Percentiles rank a stretch among this genome's conserved stretches.
Conservation (phyloP, 768 basidiomycete species). For the Trametes sanguinea region DNA sequence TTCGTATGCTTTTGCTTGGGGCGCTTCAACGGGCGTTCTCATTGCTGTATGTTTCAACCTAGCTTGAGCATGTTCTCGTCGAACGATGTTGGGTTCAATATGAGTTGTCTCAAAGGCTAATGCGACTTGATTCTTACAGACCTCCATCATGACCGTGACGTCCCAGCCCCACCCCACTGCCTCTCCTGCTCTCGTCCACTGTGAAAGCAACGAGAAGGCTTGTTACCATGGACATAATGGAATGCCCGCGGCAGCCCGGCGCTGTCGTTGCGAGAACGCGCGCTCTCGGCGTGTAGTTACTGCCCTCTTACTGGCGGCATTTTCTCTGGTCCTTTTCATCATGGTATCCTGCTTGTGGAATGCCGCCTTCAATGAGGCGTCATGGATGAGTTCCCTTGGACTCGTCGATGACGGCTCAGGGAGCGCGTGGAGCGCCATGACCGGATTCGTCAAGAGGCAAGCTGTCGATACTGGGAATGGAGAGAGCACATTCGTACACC, state of each 20-base stretch:
- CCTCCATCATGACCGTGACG: slow-evolving; percentile 9
- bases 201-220: slow-evolving; percentile 12
- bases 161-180: slow-evolving; percentile 10
- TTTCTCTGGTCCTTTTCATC: slow-evolving; percentile 3
- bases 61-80: too few relatives aligned
- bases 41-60: too few relatives aligned
- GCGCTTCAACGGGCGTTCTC: too few relatives aligned
- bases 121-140: too few relatives aligned
- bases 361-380: slow-evolving; percentile 12
- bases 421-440: slow-evolving; percentile 15
- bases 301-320: not conserved
- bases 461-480: slow-evolving; percentile 2
- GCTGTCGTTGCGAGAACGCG: slow-evolving; percentile 12
- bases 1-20: too few relatives aligned
- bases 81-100: too few relatives aligned
- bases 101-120: too few relatives aligned
- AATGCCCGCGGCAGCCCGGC: not conserved
- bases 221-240: slow-evolving; percentile 5
- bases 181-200: not conserved
- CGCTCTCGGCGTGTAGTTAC: slow-evolving; percentile 7
- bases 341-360: slow-evolving; percentile 11
- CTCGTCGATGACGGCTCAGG: slow-evolving; percentile 12
- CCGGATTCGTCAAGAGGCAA: slow-evolving; percentile 20
- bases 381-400: slow-evolving; percentile 13
- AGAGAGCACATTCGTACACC: slow-evolving; percentile 11